Base-by-base conservation (phyloP, 1,284 basidiomycete species). In the Leccinum solheimii region DNA sequence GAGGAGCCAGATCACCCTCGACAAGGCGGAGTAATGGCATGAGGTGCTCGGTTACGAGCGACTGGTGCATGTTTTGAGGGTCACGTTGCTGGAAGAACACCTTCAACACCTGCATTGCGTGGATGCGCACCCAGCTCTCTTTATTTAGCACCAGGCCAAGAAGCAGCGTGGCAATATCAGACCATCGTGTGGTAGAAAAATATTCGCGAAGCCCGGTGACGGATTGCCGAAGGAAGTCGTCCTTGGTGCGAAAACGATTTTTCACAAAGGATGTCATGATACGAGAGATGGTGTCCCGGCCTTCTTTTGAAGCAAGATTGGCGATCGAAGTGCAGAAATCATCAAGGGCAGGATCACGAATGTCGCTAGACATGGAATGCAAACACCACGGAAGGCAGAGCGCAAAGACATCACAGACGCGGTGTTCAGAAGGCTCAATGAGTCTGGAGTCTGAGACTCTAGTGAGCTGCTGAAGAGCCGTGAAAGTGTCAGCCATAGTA, bases 181-280 rank as follows among this genome's bases (percentile, higher is more conserved):
- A 86, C 90, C 83, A 95, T 73, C 81, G 83, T 68, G 84, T 86
- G 56, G 73, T 70, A 23, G 85, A 85, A 78, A 91, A 95, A 70
- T 94, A 86, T 69, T 96, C 93, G 32, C 93, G 86, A 49, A 98
- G 82, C 66, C 91, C 90, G 3, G 86, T 81, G 19, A 94, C 88
- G 0, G 94, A 95, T 72, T 98, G 95, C 3, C 94, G 87, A 61
- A 97, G 83, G 75, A 98, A 95, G 75, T 98, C 95, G 60, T 98
- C 96, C 72, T 91, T 91, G 2, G 94, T 94, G 50, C 95, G 83
- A 81, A 98, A 98, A 51, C 94, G 90, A 23, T 83, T 81, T 75
- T 92, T 94, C 48, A 92, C 87, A 66, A 97, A 95, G 7, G 94
- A 96, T 2, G 83, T 90, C 84, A 97, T 91, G 67, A 98, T 90